Evolutionary conservation across 164 flowering plant species (phyloP), one percentile per base, ranked within the genome.

Genomic region (Stephania cephalantha): DNA sequence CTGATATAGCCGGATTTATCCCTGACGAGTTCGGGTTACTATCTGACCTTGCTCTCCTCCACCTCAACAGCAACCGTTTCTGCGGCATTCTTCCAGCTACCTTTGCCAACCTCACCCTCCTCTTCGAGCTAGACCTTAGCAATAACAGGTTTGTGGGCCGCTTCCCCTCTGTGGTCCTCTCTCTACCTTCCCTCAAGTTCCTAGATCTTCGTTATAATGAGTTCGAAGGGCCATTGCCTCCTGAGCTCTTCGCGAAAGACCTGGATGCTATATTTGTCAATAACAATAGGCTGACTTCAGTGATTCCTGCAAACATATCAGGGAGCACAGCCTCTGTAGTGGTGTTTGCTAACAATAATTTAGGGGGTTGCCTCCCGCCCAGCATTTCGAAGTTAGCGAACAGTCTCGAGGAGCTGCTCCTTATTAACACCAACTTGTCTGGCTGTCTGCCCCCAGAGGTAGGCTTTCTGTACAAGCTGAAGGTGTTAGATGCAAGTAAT

Each of bases 131-230:
- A 58, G 97, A 92, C 76, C 83, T 92, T 64, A 92, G 97, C 75
- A 90, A 88, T 80, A 92, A 92, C 85, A 71, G 92, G 68, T 90
- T 91, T 30, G 90, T 84, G 0, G 96, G 96, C 10, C 85, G 77
- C 42, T 93, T 93, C 48, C 97, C 97, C 3, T 31, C 65, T 0
- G 88, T 86, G 10, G 87, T 90, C 18, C 90, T 93, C 69, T 83
- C 82, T 35, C 86, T 91, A 5, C 92, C 93, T 31, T 58, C 85
- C 1, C 87, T 93, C 8, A 74, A 73, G 3, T 93, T 25, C 70
- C 91, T 93, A 45, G 98, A 93, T 76, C 72, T 93, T 75, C 90
- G 98, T 2, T 93, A 25, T 86, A 93, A 93, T 44, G 91, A 90
- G 65, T 93, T 93, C 31, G 93, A 90, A 82, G 98, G 98, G 61